Evolutionary conservation across 2,329 filamentous ascomycete genomes (phyloP), one percentile per base, ranked within the genome.

Genomic region (Chaetomiaceae sp.): DNA sequence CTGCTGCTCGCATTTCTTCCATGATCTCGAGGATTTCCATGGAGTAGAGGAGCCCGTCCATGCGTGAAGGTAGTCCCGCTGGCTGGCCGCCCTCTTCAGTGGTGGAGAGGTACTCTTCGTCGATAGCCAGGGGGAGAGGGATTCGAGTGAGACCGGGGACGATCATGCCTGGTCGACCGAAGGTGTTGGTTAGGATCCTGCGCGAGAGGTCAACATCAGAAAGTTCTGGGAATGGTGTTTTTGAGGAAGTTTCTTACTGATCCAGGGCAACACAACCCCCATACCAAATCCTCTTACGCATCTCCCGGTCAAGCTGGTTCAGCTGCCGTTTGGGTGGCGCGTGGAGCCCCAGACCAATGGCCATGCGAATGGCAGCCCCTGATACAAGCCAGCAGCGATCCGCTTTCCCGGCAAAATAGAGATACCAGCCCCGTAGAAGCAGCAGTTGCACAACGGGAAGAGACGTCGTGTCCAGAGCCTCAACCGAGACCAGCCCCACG

Each of bases 351-450:
- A 69, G 47, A 4, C 61, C 62, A 37, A 66, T 62, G 8, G 67
- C 67, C 2, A 61, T 59, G 12, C 67, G 60, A 8, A 68, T 51
- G 4, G 67, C 68, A 14, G 67, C 55, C 3, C 65, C 66, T 3
- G 65, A 45, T 6, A 61, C 55, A 39, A 63, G 63, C 66, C 66
- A 70, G 56, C 66, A 68, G 1, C 66, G 63, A 22, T 67, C 59
- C 4, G 61, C 61, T 23, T 63, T 59, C 1, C 56, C 58, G 0
- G 65, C 64, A 12, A 59, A 67, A 7, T 65, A 66, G 3, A 69
- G 62, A 40, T 69, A 68, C 11, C 64, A 29, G 0, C 60, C 59
- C 2, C 61, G 63, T 2, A 70, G 57, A 6, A 69, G 47, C 0
- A 70, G 59, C 9, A 65, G 38, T 52, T 70, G 68, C 3, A 69